Conservation (phyloP, 1,284 basidiomycete genomes). For the Pholiota adiposa region DNA sequence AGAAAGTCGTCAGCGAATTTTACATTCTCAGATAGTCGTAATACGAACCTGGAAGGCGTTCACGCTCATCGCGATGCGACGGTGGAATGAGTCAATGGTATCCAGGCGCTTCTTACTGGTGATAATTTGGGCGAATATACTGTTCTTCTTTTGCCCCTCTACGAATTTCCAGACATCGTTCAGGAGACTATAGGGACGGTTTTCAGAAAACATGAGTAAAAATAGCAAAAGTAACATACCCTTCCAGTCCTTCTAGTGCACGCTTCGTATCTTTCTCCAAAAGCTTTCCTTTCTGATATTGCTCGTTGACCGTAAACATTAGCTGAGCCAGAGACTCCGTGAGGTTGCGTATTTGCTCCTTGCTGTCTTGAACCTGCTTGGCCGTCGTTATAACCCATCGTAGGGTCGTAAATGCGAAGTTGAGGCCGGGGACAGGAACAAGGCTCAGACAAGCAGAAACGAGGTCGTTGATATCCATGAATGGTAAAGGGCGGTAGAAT, state of each 20-base stretch:
- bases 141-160: conserved; percentile 3
- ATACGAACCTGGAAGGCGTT: conserved; percentile 18
- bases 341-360: conserved; percentile 13
- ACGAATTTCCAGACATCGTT: conserved; percentile 5
- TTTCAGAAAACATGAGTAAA: background rate
- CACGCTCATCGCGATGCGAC: conserved; percentile 9
- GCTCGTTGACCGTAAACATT: conserved; percentile 4
- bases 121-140: conserved; percentile 10
- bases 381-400: conserved; percentile 1
- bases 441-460: conserved; percentile 1
- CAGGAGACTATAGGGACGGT: background rate
- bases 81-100: conserved; percentile 16
- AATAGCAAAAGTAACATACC: background rate
- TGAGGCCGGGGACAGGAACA: conserved; percentile 11
- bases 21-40: background rate
- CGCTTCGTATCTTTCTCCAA: conserved; percentile 1
- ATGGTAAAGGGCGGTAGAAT: background rate
- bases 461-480: conserved; percentile 6
- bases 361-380: conserved; percentile 9
- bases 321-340: conserved; percentile 9
- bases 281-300: conserved; percentile 6
- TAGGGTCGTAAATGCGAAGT: conserved; percentile 11
- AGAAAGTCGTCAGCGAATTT: background rate
- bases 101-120: conserved; percentile 3
- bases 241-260: background rate